Conservation (phyloP, 106 monocot species). For the Xerophyta viscosa region DNA sequence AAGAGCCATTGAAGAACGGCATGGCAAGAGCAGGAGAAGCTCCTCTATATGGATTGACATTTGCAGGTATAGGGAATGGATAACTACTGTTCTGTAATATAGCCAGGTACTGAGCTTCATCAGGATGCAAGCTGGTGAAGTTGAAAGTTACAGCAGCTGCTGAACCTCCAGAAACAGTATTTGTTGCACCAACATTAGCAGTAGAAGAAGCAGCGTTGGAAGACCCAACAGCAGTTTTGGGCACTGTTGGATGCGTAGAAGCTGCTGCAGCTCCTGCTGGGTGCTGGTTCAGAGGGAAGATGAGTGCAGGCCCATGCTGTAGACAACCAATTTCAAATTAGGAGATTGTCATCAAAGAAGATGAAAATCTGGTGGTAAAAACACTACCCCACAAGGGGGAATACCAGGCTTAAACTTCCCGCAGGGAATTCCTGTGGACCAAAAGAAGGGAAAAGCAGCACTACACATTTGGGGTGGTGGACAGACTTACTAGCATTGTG, state of each 20-base stretch:
- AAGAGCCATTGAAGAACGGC: slow-evolving; percentile 71
- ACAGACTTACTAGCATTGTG: slow-evolving; percentile 55
- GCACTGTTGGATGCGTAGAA: slow-evolving; percentile 11
- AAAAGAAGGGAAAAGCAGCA: too few relatives aligned
- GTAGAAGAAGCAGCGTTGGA: slow-evolving; percentile 16
- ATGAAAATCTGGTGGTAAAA: too few relatives aligned
- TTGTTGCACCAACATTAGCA: slow-evolving; percentile 10
- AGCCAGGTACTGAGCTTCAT: slow-evolving; percentile 69
- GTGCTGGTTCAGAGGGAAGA: slow-evolving; percentile 79
- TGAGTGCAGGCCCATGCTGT: slow-evolving; percentile 64
- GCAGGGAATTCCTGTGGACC: too few relatives aligned
- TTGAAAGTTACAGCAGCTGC: slow-evolving; percentile 47
- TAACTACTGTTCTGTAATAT: slow-evolving; percentile 81
- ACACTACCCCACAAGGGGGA: too few relatives aligned
- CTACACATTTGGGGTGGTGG: too few relatives aligned
- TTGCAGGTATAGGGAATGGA: slow-evolving; percentile 65
- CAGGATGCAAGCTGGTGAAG: slow-evolving; percentile 49
- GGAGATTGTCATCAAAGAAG: background rate
- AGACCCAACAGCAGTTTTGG: slow-evolving; percentile 16
- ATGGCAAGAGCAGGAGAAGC: slow-evolving; percentile 44
- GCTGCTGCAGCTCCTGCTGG: slow-evolving; percentile 19
- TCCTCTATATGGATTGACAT: slow-evolving; percentile 51
- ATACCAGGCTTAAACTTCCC: too few relatives aligned
- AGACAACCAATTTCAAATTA: background rate
- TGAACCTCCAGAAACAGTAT: slow-evolving; percentile 22